Evolutionary conservation across 73 alveolate species (phyloP).

Genomic region (Paramecium octaurelia): DNA sequence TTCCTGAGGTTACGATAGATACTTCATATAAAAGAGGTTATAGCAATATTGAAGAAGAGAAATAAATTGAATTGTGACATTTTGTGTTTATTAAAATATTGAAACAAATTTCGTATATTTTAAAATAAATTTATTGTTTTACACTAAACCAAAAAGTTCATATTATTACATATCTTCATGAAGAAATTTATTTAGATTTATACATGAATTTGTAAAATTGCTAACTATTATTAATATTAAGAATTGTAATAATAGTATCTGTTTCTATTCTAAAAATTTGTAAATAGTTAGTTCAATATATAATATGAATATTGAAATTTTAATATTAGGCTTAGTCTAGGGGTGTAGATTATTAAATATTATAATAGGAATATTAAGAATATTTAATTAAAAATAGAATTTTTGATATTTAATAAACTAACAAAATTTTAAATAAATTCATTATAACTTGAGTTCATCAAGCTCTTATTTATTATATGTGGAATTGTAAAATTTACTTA

Average conservation of each 20-base stretch:
- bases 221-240: too few species aligned
- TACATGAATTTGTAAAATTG: too few species aligned
- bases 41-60: neutral
- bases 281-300: neutral
- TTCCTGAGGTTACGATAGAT: neutral
- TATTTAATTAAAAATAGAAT: neutral
- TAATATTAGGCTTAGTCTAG: neutral
- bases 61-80: neutral
- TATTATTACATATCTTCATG: too few species aligned
- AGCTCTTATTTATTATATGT: slow-evolving; percentile 17
- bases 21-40: neutral
- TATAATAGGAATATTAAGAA: neutral
- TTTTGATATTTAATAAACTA: neutral
- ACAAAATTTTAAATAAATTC: neutral
- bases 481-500: slow-evolving; percentile 36
- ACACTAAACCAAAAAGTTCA: too few species aligned
- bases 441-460: slow-evolving; percentile 28
- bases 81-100: neutral
- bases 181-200: too few species aligned
- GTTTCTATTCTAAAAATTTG: too few species aligned
- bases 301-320: neutral
- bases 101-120: too few species aligned
- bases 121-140: too few species aligned
- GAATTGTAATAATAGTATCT: too few species aligned
- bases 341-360: neutral